These are phyloP conservation scores for Diplodia mutila DNA, from an alignment of 2,329 filamentous ascomycete species.

Conservation along the genomic window DNA sequence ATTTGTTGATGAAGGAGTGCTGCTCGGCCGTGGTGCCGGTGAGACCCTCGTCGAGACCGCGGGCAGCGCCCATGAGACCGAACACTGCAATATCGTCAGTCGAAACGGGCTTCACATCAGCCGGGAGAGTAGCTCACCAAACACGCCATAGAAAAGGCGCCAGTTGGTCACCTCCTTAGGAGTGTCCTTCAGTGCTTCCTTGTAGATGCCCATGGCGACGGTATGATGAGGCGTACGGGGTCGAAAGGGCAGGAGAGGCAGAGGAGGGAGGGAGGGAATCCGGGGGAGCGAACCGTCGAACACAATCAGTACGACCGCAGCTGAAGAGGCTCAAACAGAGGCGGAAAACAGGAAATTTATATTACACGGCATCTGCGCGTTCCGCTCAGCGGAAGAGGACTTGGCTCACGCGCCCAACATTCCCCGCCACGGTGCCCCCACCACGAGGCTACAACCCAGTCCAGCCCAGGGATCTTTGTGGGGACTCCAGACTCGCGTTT, in stretches of 20 bases:
- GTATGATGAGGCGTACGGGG: background rate
- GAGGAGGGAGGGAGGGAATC: background rate
- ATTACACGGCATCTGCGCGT: background rate
- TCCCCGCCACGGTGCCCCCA: slow-evolving; percentile 8
- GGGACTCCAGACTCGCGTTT: slow-evolving; percentile 4
- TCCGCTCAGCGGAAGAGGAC: slow-evolving; percentile 11
- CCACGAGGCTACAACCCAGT: background rate
- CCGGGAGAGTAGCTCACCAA: slow-evolving; percentile 42
- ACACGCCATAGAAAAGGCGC: slow-evolving; percentile 75
- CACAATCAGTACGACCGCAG: slow-evolving; percentile 14
- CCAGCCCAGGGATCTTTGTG: background rate
- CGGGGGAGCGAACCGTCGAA: slow-evolving; percentile 6
- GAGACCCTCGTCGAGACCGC: slow-evolving; percentile 79
- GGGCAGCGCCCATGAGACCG: slow-evolving; percentile 74
- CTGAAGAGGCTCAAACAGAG: background rate
- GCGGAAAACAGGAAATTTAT: slow-evolving; percentile 1
- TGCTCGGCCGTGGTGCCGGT: slow-evolving; percentile 66
- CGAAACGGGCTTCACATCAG: background rate
- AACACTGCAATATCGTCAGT: slow-evolving; percentile 50
- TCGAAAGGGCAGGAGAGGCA: background rate
- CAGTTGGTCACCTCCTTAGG: slow-evolving; percentile 75
- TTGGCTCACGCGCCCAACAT: slow-evolving; percentile 11
- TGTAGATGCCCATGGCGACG: slow-evolving; percentile 32
- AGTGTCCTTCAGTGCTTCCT: slow-evolving; percentile 61
- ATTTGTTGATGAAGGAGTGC: slow-evolving; percentile 41